A percentile compares a stretch with the other conserved stretches of the same genome.
These are phyloP conservation scores for Cunninghamia lanceolata DNA, from an alignment of 75 land plant species.

Conservation along the genomic window DNA sequence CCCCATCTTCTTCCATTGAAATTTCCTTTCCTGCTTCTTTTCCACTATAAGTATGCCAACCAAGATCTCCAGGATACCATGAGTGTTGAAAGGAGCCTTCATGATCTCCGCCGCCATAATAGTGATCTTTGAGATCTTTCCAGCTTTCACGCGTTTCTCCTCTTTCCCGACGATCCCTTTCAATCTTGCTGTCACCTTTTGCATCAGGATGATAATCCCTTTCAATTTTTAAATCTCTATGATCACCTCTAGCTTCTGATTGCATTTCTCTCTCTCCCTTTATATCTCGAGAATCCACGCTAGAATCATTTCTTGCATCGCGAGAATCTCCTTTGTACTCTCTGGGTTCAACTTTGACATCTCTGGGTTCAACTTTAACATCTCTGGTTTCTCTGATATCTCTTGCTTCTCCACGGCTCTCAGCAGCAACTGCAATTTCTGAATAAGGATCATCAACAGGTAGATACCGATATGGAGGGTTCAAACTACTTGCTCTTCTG, in stretches of 20 bases:
- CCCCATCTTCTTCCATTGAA: constrained; percentile 32
- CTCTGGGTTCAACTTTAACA: constrained; percentile 20
- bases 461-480: constrained; percentile 15
- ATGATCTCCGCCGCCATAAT: constrained; percentile 14
- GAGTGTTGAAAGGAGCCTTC: too few species aligned
- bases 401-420: constrained; percentile 29
- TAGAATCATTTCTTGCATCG: constrained; percentile 26
- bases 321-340: constrained; percentile 32
- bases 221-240: constrained; percentile 38
- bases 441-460: constrained; percentile 19
- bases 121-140: constrained; percentile 43
- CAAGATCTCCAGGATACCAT: too few species aligned
- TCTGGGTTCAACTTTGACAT: constrained; percentile 27
- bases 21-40: constrained; percentile 32
- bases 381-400: constrained; percentile 19
- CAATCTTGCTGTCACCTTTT: constrained; percentile 37
- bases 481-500: constrained; percentile 16
- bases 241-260: constrained; percentile 23
- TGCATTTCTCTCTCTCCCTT: constrained; percentile 29
- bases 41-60: background rate
- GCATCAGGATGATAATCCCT: constrained; percentile 23
- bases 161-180: constrained; percentile 22
- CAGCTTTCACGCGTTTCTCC: constrained; percentile 26
- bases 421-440: constrained; percentile 17
- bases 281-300: constrained; percentile 25